Evolutionary conservation across 2,329 filamentous ascomycete species (phyloP), one percentile per base, ranked within the genome.

Genomic region (Ophiostoma fasciatum): DNA sequence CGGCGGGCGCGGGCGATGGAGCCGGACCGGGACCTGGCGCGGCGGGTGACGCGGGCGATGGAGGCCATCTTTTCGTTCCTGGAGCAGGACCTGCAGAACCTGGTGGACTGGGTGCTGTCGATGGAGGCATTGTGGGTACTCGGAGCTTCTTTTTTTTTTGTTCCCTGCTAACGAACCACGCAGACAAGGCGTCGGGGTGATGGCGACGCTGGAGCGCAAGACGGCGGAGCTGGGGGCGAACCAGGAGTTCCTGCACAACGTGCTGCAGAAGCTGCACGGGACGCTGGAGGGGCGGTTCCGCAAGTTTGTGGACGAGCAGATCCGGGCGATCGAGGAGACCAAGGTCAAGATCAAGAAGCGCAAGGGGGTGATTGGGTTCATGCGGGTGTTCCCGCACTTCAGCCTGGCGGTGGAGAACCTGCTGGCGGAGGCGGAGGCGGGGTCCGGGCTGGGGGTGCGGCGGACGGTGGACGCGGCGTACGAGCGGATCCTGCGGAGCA

Each of bases 341-440:
- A 96, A 96, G 59, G 88, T 98, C 55, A 94, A 94, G 64, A 85
- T 94, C 59, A 94, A 94, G 65, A 96, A 96, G 65, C 80, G 90
- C 46, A 94, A 92, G 61, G 88, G 90, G 10, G 83, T 98, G 38
- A 94, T 96, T 49, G 78, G 78, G 13, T 96, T 96, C 56, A 88
- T 96, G 63, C 82, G 83, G 45, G 79, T 88, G 28, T 96, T 96
- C 63, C 90, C 88, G 0, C 65, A 78, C 40, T 94, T 94, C 58
- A 77, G 77, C n/a, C 59, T 72, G 1, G 76, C 81, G 0, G 72
- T 94, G 2, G 87, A 94, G 58, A 85, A 78, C 50, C 87, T 92
- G 73, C 68, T 94, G 31, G 60, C 68, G 1, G 64, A 66, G 14
- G 59, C 66, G 8, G 68, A 75, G 40, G 53, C 61, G 4, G 6